Percentiles rank a stretch among this genome's conserved stretches.
Evolutionary conservation across 2,329 filamentous ascomycete genomes (phyloP).

Genomic region (Calonectria honghensis): DNA sequence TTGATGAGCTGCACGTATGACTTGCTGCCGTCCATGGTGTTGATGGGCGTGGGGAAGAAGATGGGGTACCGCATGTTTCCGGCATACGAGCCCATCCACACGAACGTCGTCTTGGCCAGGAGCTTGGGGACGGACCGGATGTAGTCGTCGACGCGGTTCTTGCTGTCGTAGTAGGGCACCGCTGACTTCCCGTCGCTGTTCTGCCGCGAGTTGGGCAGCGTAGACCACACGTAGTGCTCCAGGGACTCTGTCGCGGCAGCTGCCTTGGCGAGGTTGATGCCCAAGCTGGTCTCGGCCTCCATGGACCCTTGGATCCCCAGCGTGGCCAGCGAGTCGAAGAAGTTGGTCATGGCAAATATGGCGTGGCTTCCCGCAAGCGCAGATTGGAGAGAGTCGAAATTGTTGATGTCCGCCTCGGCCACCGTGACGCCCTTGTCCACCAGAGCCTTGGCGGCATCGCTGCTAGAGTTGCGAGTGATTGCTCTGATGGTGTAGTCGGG

Average conservation of each 20-base stretch:
- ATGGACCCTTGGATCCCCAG: neutral
- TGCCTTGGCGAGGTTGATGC: constrained; percentile 8
- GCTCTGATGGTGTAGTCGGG: neutral
- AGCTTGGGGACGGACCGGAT: neutral
- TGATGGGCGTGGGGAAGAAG: neutral
- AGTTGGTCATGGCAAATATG: constrained; percentile 10
- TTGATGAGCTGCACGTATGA: neutral
- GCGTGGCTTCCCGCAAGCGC: constrained; percentile 1
- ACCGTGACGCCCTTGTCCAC: neutral
- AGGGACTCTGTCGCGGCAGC: neutral
- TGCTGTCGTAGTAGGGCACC: constrained; percentile 16
- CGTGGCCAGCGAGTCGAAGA: neutral
- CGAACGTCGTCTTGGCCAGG: neutral
- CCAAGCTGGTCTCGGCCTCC: neutral
- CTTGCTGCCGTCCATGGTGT: constrained; percentile 5
- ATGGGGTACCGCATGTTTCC: neutral
- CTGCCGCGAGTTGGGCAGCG: neutral
- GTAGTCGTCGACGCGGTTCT: constrained; percentile 8
- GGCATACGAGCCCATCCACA: constrained; percentile 13
- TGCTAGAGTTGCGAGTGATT: neutral
- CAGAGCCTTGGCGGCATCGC: neutral
- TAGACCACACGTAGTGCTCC: constrained; percentile 18
- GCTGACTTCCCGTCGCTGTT: neutral
- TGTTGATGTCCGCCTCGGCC: neutral
- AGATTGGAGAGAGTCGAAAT: neutral